phyloP scores from a whole-genome alignment of 208 protist genomes.

The Tritrichomonas foetus region DNA sequence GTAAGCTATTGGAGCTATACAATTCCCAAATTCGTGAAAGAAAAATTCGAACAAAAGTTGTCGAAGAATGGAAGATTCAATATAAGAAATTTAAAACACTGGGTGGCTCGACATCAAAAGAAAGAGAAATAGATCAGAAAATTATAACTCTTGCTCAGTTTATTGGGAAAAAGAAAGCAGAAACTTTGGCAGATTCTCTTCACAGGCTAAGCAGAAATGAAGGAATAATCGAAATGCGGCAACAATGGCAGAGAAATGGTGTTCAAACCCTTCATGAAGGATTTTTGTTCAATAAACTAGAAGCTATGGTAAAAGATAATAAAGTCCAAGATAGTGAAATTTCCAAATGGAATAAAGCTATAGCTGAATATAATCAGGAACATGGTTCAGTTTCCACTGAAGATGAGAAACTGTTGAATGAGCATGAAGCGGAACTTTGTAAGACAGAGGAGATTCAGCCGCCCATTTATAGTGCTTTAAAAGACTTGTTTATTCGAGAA shows the following conservation, averaged over 20 bases:
- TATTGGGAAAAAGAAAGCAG: background rate
- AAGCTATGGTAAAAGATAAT: background rate
- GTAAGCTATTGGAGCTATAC: background rate
- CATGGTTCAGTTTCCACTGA: background rate
- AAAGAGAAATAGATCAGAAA: background rate
- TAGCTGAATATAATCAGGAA: background rate
- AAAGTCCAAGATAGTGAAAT: background rate
- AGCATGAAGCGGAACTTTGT: background rate
- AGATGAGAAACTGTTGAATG: background rate
- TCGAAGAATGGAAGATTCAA: background rate
- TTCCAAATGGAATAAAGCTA: background rate
- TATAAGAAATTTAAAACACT: background rate
- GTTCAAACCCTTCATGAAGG: background rate
- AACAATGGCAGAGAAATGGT: constrained; percentile 13
- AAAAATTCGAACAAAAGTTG: background rate
- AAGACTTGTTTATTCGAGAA: constrained; percentile 27
- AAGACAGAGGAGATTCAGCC: background rate
- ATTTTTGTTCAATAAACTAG: background rate
- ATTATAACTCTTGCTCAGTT: background rate
- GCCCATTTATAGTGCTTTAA: background rate
- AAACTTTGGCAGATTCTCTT: background rate
- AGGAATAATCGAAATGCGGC: background rate
- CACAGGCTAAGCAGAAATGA: background rate
- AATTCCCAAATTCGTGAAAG: background rate
- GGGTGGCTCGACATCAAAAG: background rate